These are phyloP conservation scores for Epichloe aotearoae DNA, from an alignment of 2,329 filamentous ascomycete species.

Conservation along the genomic window DNA sequence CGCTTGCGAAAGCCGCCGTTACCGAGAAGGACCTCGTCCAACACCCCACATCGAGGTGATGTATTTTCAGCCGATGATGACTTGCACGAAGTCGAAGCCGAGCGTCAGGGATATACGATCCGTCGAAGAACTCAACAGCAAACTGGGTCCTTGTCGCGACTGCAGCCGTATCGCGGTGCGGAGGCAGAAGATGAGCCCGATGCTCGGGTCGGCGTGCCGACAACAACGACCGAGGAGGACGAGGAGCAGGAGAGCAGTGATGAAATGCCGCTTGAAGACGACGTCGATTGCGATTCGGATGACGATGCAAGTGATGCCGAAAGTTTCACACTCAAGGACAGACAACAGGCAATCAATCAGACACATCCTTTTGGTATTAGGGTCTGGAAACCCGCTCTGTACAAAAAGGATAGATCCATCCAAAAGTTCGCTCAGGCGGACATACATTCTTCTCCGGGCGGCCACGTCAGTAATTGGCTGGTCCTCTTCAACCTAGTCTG, in stretches of 20 bases:
- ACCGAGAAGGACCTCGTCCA: slow-evolving; percentile 62
- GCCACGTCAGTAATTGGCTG: slow-evolving; percentile 71
- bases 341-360: slow-evolving; percentile 95
- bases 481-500: slow-evolving; percentile 81
- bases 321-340: slow-evolving; percentile 94
- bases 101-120: slow-evolving; percentile 24
- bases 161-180: slow-evolving; percentile 23
- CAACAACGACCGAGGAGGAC: slow-evolving; percentile 10
- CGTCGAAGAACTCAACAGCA: slow-evolving; percentile 22
- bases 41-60: slow-evolving; percentile 65
- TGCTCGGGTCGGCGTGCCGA: slow-evolving; percentile 5
- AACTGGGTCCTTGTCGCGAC: slow-evolving; percentile 23
- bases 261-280: slow-evolving; percentile 31
- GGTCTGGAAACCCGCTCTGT: slow-evolving; percentile 95
- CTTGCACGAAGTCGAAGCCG: slow-evolving; percentile 62
- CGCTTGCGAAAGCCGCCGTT: slow-evolving; percentile 60
- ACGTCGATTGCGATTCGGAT: slow-evolving; percentile 50
- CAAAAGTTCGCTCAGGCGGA: slow-evolving; percentile 93
- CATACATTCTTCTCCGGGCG: slow-evolving; percentile 88
- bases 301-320: slow-evolving; percentile 77
- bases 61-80: slow-evolving; percentile 90
- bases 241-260: slow-evolving; percentile 18
- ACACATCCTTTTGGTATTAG: slow-evolving; percentile 98
- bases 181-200: slow-evolving; percentile 13
- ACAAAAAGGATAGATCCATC: slow-evolving; percentile 94